A percentile compares a stretch with the other conserved stretches of the same genome.
Conservation (phyloP, 2,329 filamentous ascomycete genomes). For the Fusarium annulatum region DNA sequence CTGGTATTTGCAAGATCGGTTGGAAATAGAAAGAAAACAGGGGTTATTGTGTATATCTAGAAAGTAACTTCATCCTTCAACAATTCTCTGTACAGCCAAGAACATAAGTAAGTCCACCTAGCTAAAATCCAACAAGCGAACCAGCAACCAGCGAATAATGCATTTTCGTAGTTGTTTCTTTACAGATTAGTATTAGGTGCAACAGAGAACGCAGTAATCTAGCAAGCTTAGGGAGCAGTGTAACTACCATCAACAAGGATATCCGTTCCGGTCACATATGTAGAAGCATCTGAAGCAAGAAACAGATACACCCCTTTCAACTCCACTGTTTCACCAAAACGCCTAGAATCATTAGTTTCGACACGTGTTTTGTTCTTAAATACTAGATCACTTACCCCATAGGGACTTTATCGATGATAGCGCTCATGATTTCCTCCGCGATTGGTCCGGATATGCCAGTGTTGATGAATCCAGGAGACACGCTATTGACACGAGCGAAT, state of each 20-base stretch:
- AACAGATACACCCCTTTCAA: neutral
- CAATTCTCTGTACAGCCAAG: too few relatives aligned
- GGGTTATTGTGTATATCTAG: too few relatives aligned
- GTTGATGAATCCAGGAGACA: neutral
- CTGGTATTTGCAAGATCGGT: neutral
- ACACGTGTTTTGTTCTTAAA: accelerated
- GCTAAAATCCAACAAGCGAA: too few relatives aligned
- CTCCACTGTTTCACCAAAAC: neutral
- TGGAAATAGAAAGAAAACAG: neutral
- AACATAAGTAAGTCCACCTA: too few relatives aligned
- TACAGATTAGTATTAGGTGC: too few relatives aligned
- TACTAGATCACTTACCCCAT: neutral
- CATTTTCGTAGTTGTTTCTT: too few relatives aligned
- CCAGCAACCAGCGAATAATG: too few relatives aligned
- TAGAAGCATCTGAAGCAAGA: neutral
- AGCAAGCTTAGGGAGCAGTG: too few relatives aligned
- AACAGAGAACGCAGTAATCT: too few relatives aligned
- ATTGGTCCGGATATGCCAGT: neutral
- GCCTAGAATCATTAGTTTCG: neutral
- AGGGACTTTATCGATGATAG: neutral
- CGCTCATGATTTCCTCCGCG: neutral
- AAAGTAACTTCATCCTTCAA: too few relatives aligned
- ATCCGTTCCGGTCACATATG: neutral
- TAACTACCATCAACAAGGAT: neutral
- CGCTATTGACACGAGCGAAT: neutral